Evolutionary conservation across 2,329 filamentous ascomycete genomes (phyloP), one percentile per base, ranked within the genome.

Genomic region (Sporothrix schenckii): DNA sequence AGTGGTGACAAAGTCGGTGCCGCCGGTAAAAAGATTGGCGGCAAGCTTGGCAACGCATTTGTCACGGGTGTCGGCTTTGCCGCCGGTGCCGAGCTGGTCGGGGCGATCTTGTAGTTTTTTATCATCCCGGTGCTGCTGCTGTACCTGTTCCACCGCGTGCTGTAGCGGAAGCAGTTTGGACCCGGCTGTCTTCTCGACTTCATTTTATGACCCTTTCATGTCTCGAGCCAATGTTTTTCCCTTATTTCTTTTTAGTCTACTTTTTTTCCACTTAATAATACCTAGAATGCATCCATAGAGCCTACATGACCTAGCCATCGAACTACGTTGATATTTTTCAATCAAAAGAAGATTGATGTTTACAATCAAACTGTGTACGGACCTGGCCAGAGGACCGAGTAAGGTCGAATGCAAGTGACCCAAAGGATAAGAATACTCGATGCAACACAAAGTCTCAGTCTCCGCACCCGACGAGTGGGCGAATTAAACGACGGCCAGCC

Each of bases 11-110:
- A 95, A 83, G 83, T 89, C 19, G 86, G 88, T 73, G 86, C 92
- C 80, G 87, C 89, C 70, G 93, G 92, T 70, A 97, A 97, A 89
- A 97, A 97, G 83, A 92, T 97, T 80, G 94, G 94, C 75, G 97
- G 96, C 88, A 98, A 97, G 85, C 80, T 94, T 77, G 94, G 94
- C 7, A 89, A 89, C 76, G 85, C 86, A 58, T 93, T 93, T 39
- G 93, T 97, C 75, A 97, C 97, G 76, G 94, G 94, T 79, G 94
- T 94, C 63, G 94, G 94, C 80, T 94, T 94, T 65, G 95, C 92
- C 1, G 91, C 97, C 74, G 94, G 94, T 78, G 88, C 91, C 75
- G 95, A 97, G 78, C 88, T 97, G 78, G 93, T 97, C 75, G 95
- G 96, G 81, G 89, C 90, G 73, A 96, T 97, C 76, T 95, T 97